Base-by-base conservation (phyloP, 2,329 filamentous ascomycete genomes). In the Penicillium sclerotiorum region DNA sequence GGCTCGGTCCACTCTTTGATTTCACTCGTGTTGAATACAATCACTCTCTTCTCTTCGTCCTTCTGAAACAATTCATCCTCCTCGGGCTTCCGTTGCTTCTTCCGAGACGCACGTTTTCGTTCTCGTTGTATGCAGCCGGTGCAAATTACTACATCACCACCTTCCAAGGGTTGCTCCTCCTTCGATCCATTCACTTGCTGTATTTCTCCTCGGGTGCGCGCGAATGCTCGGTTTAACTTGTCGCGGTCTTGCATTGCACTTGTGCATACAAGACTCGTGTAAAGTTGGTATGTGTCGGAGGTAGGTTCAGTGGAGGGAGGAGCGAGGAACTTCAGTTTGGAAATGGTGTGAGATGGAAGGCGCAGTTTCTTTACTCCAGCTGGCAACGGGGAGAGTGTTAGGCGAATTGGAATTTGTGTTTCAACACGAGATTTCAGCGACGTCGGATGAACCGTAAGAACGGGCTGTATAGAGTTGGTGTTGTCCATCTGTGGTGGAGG, bases 111-210 rank as follows among this genome's bases (percentile, higher is more conserved):
- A 44, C 94, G 84, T 74, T 97, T 97, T 47, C 89, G 82, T 72
- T 99, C 94, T 57, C 94, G 83, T 48, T 87, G 87, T 63, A 96
- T 94, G 72, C 94, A 99, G n/a, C 90, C 90, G 21, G 79, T 73
- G 72, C 94, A 99, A 53, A 97, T 97, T 60, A 87, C 85, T 15
- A 99, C 90, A 61, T 96, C 90, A n/a, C 90, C 94, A 36, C 94
- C 94, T 61, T 95, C 92, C 47, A 90, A 80, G 1, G 91, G 87
- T 47, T 86, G 88, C 45, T 85, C 83, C 21, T 85, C 83, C 41
- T 88, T 86, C 17, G 75, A 71, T 13, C 65, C 37, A 58, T 65
- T 58, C 46, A 75, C 65, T 64, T 74, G 63, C 33, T 67, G 66
- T 27, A 61, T 56, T 49, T 75, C 72, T 6, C 73, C 73, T 48